phyloP scores from a whole-genome alignment of 1,284 basidiomycete genomes.

The Inonotus obliquus region DNA sequence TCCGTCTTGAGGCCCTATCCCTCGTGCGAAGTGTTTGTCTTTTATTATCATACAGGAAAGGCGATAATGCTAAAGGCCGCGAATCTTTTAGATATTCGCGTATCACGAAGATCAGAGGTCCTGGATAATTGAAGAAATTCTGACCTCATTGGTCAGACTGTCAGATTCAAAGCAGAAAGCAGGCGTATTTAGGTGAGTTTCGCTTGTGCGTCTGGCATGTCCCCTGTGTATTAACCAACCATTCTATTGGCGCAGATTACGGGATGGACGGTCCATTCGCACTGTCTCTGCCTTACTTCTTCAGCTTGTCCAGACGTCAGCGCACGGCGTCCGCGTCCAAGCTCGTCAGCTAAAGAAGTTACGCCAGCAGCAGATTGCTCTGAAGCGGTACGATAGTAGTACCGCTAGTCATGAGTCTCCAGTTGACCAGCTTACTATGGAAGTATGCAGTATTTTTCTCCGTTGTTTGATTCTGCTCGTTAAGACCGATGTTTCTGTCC shows the following conservation, averaged over 20 bases:
- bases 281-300: constrained; percentile 89
- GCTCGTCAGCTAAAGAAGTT: constrained; percentile 57
- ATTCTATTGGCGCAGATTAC: constrained; percentile 43
- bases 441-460: constrained; percentile 36
- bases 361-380: constrained; percentile 54
- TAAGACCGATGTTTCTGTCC: neutral
- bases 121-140: constrained; percentile 96
- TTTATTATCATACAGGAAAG: neutral
- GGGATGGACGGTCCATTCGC: constrained; percentile 82
- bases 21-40: constrained; percentile 78
- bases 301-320: constrained; percentile 93
- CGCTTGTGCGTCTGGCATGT: neutral
- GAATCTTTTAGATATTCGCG: constrained; percentile 69
- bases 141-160: constrained; percentile 84
- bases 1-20: constrained; percentile 78
- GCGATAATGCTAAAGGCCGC: constrained; percentile 11
- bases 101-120: constrained; percentile 84
- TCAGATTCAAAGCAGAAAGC: constrained; percentile 86
- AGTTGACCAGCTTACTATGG: constrained; percentile 61
- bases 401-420: constrained; percentile 45
- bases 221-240: neutral
- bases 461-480: neutral
- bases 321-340: constrained; percentile 69
- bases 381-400: constrained; percentile 55
- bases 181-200: constrained; percentile 71